phyloP scores from a whole-genome alignment of 2,329 filamentous ascomycete genomes.

The Stemphylium beticola region DNA sequence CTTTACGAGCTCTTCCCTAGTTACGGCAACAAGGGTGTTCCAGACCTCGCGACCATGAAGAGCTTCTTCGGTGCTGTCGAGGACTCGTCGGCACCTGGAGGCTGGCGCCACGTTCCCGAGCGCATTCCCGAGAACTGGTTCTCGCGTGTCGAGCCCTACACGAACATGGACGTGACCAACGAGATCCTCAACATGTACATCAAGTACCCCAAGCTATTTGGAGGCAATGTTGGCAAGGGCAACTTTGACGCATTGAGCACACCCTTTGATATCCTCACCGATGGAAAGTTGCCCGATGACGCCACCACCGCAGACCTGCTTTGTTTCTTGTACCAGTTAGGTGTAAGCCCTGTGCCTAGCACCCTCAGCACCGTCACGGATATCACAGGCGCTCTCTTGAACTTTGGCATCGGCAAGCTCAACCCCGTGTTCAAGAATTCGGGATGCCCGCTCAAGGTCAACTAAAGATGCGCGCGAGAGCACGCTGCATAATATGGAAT shows the following conservation, averaged over 20 bases:
- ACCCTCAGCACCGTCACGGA: slow-evolving; percentile 21
- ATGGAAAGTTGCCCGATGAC: slow-evolving; percentile 45
- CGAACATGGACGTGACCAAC: slow-evolving; percentile 42
- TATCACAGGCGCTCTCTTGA: slow-evolving; percentile 17
- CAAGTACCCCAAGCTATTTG: slow-evolving; percentile 53
- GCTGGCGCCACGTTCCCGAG: slow-evolving; percentile 48
- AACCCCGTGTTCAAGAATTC: slow-evolving; percentile 33
- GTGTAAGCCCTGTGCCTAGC: slow-evolving; percentile 46
- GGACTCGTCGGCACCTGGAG: slow-evolving; percentile 42
- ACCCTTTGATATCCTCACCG: slow-evolving; percentile 47
- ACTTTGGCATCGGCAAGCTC: slow-evolving; percentile 25
- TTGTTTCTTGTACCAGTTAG: slow-evolving; percentile 55
- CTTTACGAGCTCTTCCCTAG: slow-evolving; percentile 53
- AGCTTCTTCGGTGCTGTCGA: slow-evolving; percentile 52
- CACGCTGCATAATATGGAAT: too few species aligned
- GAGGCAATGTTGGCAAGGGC: slow-evolving; percentile 50
- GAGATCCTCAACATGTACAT: slow-evolving; percentile 53
- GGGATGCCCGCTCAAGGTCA: slow-evolving; percentile 50
- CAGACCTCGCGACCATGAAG: slow-evolving; percentile 26
- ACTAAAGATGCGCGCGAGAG: neutral
- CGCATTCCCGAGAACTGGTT: slow-evolving; percentile 53
- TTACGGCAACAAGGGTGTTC: slow-evolving; percentile 25
- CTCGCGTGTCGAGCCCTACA: slow-evolving; percentile 43
- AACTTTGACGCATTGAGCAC: slow-evolving; percentile 47
- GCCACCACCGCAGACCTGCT: slow-evolving; percentile 34